Conservation (phyloP, 2,329 filamentous ascomycete genomes). For the Aspergillus oerlinghausenensis region DNA sequence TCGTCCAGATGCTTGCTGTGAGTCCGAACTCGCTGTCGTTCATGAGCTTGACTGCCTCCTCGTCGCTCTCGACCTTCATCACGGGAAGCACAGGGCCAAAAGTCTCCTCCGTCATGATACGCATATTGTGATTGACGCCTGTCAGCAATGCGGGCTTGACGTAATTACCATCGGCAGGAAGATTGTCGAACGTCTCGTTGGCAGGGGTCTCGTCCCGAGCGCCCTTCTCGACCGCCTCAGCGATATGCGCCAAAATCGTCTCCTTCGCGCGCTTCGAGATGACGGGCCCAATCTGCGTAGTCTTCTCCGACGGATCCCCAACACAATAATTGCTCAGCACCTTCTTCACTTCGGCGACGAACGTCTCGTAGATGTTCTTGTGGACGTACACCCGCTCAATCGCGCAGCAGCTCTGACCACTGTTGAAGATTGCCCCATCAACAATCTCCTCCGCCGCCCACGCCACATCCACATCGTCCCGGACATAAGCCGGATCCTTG, state of each 20-base stretch:
- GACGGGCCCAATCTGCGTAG: conserved; percentile 82
- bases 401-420: conserved; percentile 94
- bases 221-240: conserved; percentile 77
- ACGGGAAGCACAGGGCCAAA: conserved; percentile 90
- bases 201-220: conserved; percentile 79
- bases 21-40: conserved; percentile 93
- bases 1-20: conserved; percentile 97
- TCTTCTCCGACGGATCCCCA: conserved; percentile 77
- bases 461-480: conserved; percentile 76
- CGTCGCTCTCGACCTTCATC: conserved; percentile 76
- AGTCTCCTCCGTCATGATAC: conserved; percentile 85
- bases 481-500: conserved; percentile 89
- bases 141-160: conserved; percentile 76
- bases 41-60: conserved; percentile 79
- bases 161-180: conserved; percentile 72
- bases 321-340: conserved; percentile 78
- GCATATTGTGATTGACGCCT: conserved; percentile 74
- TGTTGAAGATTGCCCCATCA: conserved; percentile 95
- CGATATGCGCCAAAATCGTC: conserved; percentile 71
- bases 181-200: conserved; percentile 66
- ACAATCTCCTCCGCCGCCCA: conserved; percentile 95
- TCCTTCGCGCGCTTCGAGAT: conserved; percentile 75
- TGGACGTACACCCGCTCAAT: conserved; percentile 90
- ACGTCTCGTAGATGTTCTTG: conserved; percentile 75
- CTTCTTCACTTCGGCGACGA: conserved; percentile 72